A percentile compares a stretch with the other conserved stretches of the same genome.
These are phyloP conservation scores for Lecanicillium sp. DNA, from an alignment of 2,329 filamentous ascomycete species.

Conservation along the genomic window DNA sequence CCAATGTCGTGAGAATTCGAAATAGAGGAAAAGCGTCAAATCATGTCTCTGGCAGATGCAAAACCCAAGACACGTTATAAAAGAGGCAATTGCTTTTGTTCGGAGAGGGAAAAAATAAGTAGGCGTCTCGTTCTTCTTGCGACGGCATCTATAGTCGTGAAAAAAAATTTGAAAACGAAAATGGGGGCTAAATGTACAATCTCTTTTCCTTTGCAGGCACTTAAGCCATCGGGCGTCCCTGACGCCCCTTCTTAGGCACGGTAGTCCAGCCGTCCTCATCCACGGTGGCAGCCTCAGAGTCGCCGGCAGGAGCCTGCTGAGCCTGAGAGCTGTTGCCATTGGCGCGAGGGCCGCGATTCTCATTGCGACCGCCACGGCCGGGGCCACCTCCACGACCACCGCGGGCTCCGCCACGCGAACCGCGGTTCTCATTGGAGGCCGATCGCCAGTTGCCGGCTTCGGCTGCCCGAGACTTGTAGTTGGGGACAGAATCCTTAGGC, in stretches of 20 bases:
- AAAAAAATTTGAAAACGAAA: slow-evolving; percentile 20
- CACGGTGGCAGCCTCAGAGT: slow-evolving; percentile 23
- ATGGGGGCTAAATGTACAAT: slow-evolving; percentile 25
- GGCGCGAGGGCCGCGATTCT: slow-evolving; percentile 36
- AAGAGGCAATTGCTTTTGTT: too few species aligned
- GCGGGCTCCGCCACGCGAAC: slow-evolving; percentile 35
- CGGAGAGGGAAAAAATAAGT: too few species aligned
- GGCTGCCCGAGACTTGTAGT: slow-evolving; percentile 44
- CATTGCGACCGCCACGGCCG: slow-evolving; percentile 25
- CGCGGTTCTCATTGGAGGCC: slow-evolving; percentile 38
- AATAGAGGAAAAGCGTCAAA: too few species aligned
- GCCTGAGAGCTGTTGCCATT: slow-evolving; percentile 44
- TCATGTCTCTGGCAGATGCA: too few species aligned
- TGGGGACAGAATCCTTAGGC: slow-evolving; percentile 34
- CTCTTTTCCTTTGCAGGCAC: slow-evolving; percentile 15
- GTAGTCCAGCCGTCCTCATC: slow-evolving; percentile 60
- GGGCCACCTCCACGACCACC: slow-evolving; percentile 32
- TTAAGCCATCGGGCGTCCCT: slow-evolving; percentile 23
- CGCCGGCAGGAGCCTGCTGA: slow-evolving; percentile 22
- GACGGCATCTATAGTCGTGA: slow-evolving; percentile 24
- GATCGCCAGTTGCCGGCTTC: slow-evolving; percentile 56
- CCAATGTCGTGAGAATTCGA: too few species aligned
- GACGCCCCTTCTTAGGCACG: slow-evolving; percentile 33
- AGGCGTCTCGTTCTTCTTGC: background rate
- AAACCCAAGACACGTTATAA: too few species aligned